phyloP scores from a whole-genome alignment of 768 basidiomycete species.

The Cyclocybe aegerita region DNA sequence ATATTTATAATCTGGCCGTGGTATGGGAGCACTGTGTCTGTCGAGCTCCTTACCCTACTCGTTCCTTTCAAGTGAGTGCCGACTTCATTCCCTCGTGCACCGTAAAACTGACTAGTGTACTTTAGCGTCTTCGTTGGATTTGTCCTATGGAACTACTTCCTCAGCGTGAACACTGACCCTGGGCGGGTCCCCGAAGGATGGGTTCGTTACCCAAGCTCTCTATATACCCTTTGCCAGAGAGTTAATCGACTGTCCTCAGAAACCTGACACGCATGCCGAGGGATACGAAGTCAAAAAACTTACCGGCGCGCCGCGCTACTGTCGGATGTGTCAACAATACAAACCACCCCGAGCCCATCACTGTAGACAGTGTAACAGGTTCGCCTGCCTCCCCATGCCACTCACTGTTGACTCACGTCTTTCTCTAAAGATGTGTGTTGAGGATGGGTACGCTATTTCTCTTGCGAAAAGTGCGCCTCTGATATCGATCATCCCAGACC shows the following conservation, averaged over 20 bases:
- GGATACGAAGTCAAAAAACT: slow-evolving; percentile 90
- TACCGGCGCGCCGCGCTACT: slow-evolving; percentile 81
- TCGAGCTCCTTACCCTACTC: slow-evolving; percentile 75
- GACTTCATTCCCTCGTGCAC: neutral
- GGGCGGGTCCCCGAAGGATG: slow-evolving; percentile 78
- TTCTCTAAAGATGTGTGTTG: slow-evolving; percentile 70
- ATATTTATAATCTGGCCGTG: slow-evolving; percentile 90
- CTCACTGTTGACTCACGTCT: slow-evolving; percentile 6
- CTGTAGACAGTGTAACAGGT: slow-evolving; percentile 85
- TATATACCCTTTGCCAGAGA: neutral
- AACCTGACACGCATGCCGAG: slow-evolving; percentile 70
- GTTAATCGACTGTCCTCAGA: slow-evolving; percentile 37
- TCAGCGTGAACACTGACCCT: slow-evolving; percentile 82
- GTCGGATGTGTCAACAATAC: slow-evolving; percentile 80
- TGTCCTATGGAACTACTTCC: slow-evolving; percentile 86
- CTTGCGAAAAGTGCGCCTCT: slow-evolving; percentile 4
- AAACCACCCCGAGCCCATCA: slow-evolving; percentile 94
- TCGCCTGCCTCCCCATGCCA: slow-evolving; percentile 22
- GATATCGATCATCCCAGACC: slow-evolving; percentile 47
- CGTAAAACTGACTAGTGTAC: slow-evolving; percentile 10
- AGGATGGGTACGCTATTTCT: slow-evolving; percentile 72
- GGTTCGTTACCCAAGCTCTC: slow-evolving; percentile 47
- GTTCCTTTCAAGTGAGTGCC: slow-evolving; percentile 85
- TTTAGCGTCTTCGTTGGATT: slow-evolving; percentile 70
- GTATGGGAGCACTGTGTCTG: slow-evolving; percentile 76